Evolutionary conservation across 2,329 filamentous ascomycete species (phyloP).

Genomic region (Arthroderma sp.): DNA sequence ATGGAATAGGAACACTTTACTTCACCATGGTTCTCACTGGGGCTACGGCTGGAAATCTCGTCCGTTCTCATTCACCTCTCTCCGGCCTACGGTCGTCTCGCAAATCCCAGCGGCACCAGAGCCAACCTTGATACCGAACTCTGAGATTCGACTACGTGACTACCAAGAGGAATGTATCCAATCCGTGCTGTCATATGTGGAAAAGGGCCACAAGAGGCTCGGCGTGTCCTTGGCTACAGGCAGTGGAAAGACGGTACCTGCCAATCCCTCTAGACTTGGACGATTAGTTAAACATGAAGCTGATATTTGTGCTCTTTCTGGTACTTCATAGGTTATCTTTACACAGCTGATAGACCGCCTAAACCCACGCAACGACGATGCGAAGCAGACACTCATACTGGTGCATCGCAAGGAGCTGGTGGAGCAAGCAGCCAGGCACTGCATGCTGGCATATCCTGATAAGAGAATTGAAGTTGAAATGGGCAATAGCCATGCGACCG

Average conservation of each 20-base stretch:
- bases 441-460: constrained; percentile 62
- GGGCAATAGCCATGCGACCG: constrained; percentile 63
- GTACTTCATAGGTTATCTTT: constrained; percentile 61
- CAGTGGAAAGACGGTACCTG: constrained; percentile 66
- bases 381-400: constrained; percentile 73
- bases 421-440: constrained; percentile 83
- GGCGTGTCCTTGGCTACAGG: constrained; percentile 81
- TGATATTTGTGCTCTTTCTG: neutral
- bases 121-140: constrained; percentile 3
- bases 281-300: no score
- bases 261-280: neutral
- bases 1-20: no score
- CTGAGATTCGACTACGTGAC: constrained; percentile 52
- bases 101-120: no score
- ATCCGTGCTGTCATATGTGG: constrained; percentile 57
- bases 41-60: no score
- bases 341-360: constrained; percentile 83
- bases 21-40: no score
- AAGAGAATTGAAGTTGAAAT: constrained; percentile 85
- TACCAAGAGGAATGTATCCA: constrained; percentile 91
- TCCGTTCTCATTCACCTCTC: no score
- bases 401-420: constrained; percentile 88
- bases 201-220: constrained; percentile 60
- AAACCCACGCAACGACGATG: constrained; percentile 39
- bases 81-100: no score